Conservation (phyloP, 2,329 filamentous ascomycete species). For the Ophiocordyceps camponoti-saundersi region DNA sequence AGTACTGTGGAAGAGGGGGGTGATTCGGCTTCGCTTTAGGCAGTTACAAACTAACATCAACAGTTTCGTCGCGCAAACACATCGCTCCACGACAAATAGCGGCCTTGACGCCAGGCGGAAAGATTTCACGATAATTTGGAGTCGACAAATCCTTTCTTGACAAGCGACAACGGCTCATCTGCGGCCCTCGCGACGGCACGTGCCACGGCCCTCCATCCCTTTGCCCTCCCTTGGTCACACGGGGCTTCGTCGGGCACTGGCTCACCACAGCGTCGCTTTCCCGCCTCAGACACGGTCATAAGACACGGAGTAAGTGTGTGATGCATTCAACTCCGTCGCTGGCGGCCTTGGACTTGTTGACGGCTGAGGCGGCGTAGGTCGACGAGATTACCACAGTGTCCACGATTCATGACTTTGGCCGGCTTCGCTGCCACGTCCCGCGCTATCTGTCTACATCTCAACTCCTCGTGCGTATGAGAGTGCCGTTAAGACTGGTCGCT, state of each 20-base stretch:
- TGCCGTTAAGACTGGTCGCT: background rate
- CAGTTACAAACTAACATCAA: conserved; percentile 3
- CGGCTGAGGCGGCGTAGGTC: too few relatives aligned
- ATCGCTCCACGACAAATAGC: background rate
- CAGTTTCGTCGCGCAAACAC: background rate
- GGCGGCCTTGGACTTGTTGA: too few relatives aligned
- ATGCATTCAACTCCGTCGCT: too few relatives aligned
- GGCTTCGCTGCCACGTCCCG: too few relatives aligned
- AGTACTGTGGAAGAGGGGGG: background rate
- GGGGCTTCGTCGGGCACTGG: background rate
- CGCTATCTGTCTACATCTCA: background rate
- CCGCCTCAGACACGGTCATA: background rate
- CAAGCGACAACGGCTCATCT: background rate
- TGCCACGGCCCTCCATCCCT: background rate
- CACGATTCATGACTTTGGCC: too few relatives aligned
- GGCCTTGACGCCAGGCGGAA: background rate
- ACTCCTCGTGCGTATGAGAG: background rate
- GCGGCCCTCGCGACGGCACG: background rate
- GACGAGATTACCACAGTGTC: too few relatives aligned
- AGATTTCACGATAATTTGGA: background rate
- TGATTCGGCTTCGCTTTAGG: background rate
- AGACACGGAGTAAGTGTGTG: background rate
- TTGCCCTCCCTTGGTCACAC: background rate
- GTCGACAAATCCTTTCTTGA: background rate
- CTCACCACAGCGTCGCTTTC: background rate